These are phyloP conservation scores for Colletotrichum eleusines DNA, from an alignment of 2,329 filamentous ascomycete species.

Conservation along the genomic window DNA sequence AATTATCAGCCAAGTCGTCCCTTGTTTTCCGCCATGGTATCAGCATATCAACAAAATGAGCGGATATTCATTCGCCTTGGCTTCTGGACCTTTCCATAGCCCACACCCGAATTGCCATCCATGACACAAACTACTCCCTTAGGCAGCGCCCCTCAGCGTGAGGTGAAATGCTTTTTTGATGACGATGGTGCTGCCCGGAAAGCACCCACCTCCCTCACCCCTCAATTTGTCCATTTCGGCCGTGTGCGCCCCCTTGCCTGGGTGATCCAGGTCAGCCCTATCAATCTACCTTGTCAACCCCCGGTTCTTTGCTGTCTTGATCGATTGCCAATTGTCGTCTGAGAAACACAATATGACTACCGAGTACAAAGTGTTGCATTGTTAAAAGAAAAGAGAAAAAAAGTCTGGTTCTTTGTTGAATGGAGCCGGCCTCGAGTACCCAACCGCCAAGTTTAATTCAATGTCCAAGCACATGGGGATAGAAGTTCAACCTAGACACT, in stretches of 20 bases:
- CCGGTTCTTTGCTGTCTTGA: background rate
- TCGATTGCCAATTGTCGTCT: background rate
- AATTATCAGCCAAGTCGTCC: conserved; percentile 35
- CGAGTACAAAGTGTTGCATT: background rate
- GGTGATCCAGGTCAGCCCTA: conserved; percentile 38
- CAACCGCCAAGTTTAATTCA: too few species aligned
- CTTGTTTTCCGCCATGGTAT: conserved; percentile 19
- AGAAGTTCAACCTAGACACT: background rate
- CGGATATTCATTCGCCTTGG: background rate
- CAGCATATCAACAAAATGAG: conserved; percentile 3
- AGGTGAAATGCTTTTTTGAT: background rate
- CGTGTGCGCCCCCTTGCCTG: conserved; percentile 25
- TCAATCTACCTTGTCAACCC: background rate
- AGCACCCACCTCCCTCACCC: too few species aligned
- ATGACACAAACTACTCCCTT: background rate
- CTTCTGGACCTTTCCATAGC: conserved; percentile 38
- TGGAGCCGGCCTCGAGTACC: background rate
- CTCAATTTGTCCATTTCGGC: conserved; percentile 27
- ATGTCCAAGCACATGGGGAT: background rate
- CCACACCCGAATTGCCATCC: background rate
- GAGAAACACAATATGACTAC: background rate
- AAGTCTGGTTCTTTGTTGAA: background rate
- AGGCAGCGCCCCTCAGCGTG: background rate
- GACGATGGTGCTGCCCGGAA: background rate
- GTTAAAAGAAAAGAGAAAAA: background rate